phyloP scores from a whole-genome alignment of 768 basidiomycete genomes.

The Rhodotorula graminis region DNA sequence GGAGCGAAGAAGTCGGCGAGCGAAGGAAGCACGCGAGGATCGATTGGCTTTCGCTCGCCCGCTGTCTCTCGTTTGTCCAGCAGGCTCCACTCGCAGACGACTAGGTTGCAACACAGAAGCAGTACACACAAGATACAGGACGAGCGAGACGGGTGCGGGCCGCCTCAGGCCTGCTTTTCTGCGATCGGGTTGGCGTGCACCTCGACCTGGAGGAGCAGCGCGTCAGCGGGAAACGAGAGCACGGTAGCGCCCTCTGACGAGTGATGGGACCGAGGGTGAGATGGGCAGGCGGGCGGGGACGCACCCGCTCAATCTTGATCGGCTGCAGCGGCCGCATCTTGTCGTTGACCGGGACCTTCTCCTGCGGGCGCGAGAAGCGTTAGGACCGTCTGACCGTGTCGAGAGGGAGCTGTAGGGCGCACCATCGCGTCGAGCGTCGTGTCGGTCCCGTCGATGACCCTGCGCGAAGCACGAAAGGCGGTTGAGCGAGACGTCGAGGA shows the following conservation, averaged over 20 bases:
- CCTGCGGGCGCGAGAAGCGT: conserved; percentile 4
- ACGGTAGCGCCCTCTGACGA: too few species aligned
- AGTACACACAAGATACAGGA: neutral
- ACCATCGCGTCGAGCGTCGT: conserved; percentile 92
- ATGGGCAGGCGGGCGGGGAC: too few species aligned
- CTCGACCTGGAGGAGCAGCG: conserved; percentile 48
- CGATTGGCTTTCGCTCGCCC: neutral
- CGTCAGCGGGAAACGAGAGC: neutral
- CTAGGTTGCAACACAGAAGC: neutral
- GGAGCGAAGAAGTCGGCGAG: too few species aligned
- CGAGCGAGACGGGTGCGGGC: too few species aligned
- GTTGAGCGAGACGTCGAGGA: neutral
- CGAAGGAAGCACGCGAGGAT: neutral
- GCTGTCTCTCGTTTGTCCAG: neutral
- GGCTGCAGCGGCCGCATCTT: conserved; percentile 85
- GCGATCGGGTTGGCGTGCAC: conserved; percentile 96
- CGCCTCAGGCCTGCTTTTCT: conserved; percentile 48
- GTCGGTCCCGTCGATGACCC: conserved; percentile 95
- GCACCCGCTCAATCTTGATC: conserved; percentile 73
- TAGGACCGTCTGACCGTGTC: neutral
- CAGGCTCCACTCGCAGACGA: neutral
- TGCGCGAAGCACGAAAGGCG: conserved; percentile 17
- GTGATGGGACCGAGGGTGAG: too few species aligned
- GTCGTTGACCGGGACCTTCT: conserved; percentile 68
- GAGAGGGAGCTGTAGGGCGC: conserved; percentile 44